Conservation (phyloP, 352 stramenopile genomes). For the Phytophthora ohioensis region DNA sequence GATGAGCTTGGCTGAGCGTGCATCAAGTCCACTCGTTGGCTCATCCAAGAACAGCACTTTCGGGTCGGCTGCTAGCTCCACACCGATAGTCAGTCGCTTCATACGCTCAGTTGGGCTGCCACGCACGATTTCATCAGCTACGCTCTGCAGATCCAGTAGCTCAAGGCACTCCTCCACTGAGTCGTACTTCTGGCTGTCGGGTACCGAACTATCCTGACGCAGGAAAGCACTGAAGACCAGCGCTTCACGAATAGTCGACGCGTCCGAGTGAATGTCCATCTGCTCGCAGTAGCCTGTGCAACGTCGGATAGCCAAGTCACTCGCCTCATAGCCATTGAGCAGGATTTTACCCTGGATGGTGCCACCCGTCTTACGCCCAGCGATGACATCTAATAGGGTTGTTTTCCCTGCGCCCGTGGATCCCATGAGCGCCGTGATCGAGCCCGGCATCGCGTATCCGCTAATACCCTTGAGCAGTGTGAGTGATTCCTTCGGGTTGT, state of each 20-base stretch:
- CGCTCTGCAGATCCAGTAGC: constrained; percentile 39
- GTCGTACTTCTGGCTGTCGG: constrained; percentile 39
- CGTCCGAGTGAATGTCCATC: constrained; percentile 1
- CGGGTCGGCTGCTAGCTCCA: constrained; percentile 88
- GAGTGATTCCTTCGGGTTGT: constrained; percentile 52
- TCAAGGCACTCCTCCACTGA: constrained; percentile 46
- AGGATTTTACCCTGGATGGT: constrained; percentile 66
- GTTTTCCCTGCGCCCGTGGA: constrained; percentile 85
- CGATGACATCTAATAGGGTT: constrained; percentile 94
- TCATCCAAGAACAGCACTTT: constrained; percentile 82
- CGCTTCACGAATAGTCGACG: constrained; percentile 88
- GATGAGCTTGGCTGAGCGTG: constrained; percentile 66
- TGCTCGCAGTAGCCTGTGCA: constrained; percentile 25
- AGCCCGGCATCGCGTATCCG: constrained; percentile 48
- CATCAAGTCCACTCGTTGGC: constrained; percentile 64
- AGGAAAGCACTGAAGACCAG: constrained; percentile 89
- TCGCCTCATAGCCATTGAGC: constrained; percentile 49
- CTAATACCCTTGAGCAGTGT: constrained; percentile 70
- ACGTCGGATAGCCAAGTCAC: constrained; percentile 40
- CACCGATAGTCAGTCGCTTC: constrained; percentile 74
- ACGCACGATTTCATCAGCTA: constrained; percentile 48
- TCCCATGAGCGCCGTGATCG: constrained; percentile 65
- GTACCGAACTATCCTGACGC: constrained; percentile 44
- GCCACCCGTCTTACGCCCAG: constrained; percentile 89
- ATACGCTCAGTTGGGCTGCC: constrained; percentile 50